A percentile compares a stretch with the other conserved stretches of the same genome.
These are phyloP conservation scores for Phytopythium montanum DNA, from an alignment of 352 stramenopile genomes.

Conservation along the genomic window DNA sequence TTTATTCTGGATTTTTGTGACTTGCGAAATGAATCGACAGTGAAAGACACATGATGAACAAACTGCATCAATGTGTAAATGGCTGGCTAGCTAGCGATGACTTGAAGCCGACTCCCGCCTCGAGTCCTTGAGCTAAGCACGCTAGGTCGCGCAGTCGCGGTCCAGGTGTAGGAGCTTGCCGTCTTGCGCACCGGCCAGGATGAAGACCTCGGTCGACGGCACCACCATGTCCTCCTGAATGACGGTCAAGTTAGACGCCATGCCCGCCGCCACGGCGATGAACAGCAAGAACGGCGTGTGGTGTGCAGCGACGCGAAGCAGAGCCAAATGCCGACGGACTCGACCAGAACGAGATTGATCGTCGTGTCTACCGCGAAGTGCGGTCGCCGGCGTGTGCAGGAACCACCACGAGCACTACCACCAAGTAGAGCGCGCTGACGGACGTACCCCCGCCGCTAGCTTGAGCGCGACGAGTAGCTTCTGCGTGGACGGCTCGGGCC, in stretches of 20 bases:
- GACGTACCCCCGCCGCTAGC: constrained; percentile 43
- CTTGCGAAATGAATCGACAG: too few species aligned
- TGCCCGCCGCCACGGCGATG: constrained; percentile 63
- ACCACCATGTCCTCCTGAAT: constrained; percentile 61
- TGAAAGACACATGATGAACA: too few species aligned
- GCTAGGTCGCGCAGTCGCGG: constrained; percentile 58
- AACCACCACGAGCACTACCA: constrained; percentile 65
- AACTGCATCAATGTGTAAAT: too few species aligned
- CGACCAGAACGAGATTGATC: constrained; percentile 63
- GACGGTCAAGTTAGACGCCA: constrained; percentile 68
- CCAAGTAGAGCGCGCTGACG: constrained; percentile 65
- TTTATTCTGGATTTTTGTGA: too few species aligned
- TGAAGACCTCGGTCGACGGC: constrained; percentile 64
- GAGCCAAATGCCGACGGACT: constrained; percentile 70
- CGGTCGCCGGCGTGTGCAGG: constrained; percentile 55
- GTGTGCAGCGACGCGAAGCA: constrained; percentile 84
- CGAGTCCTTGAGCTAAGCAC: constrained; percentile 88
- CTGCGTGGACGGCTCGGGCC: constrained; percentile 68
- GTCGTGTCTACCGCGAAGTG: constrained; percentile 65
- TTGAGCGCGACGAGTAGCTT: constrained; percentile 64
- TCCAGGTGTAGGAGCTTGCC: constrained; percentile 56
- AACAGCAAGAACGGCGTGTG: constrained; percentile 83
- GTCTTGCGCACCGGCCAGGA: constrained; percentile 69
- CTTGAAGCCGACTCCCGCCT: too few species aligned
- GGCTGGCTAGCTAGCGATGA: too few species aligned